phyloP scores from a whole-genome alignment of 1,284 basidiomycete genomes.

The Fomes fomentarius region DNA sequence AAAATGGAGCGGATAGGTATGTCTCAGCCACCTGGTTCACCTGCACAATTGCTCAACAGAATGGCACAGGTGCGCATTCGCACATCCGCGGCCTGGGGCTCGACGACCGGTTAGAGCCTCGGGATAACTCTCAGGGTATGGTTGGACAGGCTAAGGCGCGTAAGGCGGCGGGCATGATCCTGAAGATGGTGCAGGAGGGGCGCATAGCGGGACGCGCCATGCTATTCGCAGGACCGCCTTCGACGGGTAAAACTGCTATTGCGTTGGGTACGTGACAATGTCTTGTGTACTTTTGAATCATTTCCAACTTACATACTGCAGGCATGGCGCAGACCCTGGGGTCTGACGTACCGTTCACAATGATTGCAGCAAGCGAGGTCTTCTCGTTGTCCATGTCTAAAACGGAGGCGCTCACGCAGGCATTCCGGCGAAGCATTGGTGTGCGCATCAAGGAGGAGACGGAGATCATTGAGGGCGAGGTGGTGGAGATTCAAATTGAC shows the following conservation, averaged over 20 bases:
- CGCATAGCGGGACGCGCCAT: constrained; percentile 94
- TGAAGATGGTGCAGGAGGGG: constrained; percentile 98
- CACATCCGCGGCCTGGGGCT: constrained; percentile 95
- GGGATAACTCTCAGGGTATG: constrained; percentile 91
- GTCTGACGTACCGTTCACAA: constrained; percentile 94
- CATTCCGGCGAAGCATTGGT: constrained; percentile 93
- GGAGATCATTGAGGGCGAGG: constrained; percentile 97
- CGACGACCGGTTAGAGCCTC: constrained; percentile 89
- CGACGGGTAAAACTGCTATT: constrained; percentile 97
- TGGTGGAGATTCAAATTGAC: constrained; percentile 99
- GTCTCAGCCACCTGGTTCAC: constrained; percentile 23
- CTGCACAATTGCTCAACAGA: neutral
- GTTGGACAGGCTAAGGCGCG: constrained; percentile 95
- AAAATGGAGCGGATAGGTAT: constrained; percentile 96
- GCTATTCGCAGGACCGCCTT: constrained; percentile 95
- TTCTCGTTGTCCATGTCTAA: constrained; percentile 98
- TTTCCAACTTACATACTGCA: constrained; percentile 38
- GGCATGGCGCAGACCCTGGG: constrained; percentile 97
- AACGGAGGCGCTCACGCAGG: constrained; percentile 97
- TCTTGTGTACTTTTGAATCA: constrained; percentile 11
- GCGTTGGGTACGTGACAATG: constrained; percentile 72
- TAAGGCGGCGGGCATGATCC: constrained; percentile 95
- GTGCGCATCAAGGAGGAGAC: constrained; percentile 98
- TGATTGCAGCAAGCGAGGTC: constrained; percentile 96
- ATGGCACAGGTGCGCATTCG: constrained; percentile 86